phyloP scores from a whole-genome alignment of 148 eudicot genomes.

The Dysphania ambrosioides region DNA sequence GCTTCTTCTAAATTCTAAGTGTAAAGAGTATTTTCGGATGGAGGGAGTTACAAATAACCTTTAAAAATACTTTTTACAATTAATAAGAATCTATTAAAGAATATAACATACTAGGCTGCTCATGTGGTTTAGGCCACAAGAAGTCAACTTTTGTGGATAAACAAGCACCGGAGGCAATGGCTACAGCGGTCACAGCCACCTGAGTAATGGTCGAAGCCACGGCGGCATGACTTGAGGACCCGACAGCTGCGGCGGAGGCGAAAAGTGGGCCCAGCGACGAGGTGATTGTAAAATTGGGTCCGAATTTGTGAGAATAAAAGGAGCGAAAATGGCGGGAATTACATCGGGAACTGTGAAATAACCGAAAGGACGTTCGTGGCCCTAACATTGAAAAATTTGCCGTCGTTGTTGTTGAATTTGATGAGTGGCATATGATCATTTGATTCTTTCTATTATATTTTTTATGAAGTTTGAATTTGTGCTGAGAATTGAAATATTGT shows the following conservation, averaged over 20 bases:
- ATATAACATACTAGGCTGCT: constrained; percentile 55
- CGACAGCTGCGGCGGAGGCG: constrained; percentile 46
- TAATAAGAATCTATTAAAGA: background rate
- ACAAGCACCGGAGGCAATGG: constrained; percentile 93
- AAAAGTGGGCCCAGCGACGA: constrained; percentile 59
- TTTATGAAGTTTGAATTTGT: background rate
- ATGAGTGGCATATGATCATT: constrained; percentile 22
- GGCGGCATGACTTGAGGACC: constrained; percentile 57
- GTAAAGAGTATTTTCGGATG: too few relatives aligned
- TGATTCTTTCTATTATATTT: background rate
- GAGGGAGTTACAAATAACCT: too few relatives aligned
- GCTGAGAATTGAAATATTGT: background rate
- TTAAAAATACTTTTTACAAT: too few relatives aligned
- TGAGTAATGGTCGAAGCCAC: constrained; percentile 82
- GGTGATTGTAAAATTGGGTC: constrained; percentile 28
- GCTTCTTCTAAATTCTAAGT: too few relatives aligned
- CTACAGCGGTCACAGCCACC: constrained; percentile 92
- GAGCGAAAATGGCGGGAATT: constrained; percentile 14
- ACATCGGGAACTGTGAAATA: background rate
- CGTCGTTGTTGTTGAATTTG: constrained; percentile 4
- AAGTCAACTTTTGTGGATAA: constrained; percentile 82
- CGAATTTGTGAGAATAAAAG: constrained; percentile 6
- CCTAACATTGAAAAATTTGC: constrained; percentile 27
- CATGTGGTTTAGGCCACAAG: constrained; percentile 75
- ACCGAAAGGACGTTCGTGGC: constrained; percentile 8